Conservation (phyloP, 164 flowering plant genomes). For the Akebia trifoliata region DNA sequence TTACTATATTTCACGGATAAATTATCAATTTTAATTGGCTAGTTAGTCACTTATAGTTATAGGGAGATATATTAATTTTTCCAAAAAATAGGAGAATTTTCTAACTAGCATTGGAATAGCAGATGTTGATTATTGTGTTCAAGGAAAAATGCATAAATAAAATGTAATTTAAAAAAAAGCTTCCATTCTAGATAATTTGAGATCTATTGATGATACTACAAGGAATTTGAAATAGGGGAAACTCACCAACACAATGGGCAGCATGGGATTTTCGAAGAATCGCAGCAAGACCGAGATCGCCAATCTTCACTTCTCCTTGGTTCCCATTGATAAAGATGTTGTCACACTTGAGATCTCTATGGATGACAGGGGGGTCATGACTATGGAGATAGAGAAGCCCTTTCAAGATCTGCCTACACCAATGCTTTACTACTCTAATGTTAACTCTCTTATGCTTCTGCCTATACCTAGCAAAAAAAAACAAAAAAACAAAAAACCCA, state of each 20-base stretch:
- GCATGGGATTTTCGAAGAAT: constrained; percentile 82
- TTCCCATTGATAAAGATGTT: constrained; percentile 91
- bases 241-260: constrained; percentile 80
- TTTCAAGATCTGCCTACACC: constrained; percentile 90
- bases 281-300: constrained; percentile 93
- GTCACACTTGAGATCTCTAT: constrained; percentile 95
- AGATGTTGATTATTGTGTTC: no score
- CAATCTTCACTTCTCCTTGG: constrained; percentile 92
- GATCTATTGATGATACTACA: neutral
- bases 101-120: no score
- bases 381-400: constrained; percentile 89
- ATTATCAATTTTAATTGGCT: no score
- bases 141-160: no score
- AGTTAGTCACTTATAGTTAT: no score
- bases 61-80: no score
- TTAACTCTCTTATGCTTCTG: constrained; percentile 78
- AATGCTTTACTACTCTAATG: constrained; percentile 86
- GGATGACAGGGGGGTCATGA: constrained; percentile 85
- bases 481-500: neutral
- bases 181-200: no score
- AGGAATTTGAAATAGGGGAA: neutral
- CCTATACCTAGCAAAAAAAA: constrained; percentile 57
- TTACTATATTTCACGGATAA: no score
- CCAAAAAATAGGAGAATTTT: no score
- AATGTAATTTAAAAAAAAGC: no score